Percentiles rank a stretch among this genome's conserved stretches.
phyloP scores from a whole-genome alignment of 768 basidiomycete genomes.

The Cystoderma amianthinum region DNA sequence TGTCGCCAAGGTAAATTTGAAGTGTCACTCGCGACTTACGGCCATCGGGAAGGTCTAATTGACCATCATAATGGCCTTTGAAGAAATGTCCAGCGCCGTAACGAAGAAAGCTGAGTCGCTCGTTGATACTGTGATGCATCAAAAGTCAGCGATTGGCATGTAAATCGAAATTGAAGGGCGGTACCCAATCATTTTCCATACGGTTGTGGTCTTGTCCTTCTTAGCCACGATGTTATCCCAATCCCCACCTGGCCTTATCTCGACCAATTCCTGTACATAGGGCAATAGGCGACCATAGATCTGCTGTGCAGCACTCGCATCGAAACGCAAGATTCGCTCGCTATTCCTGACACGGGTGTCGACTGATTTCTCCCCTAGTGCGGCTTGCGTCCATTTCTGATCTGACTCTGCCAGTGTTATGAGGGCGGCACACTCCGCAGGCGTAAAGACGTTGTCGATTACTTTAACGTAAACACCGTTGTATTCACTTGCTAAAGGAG shows the following conservation, averaged over 20 bases:
- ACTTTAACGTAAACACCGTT: slow-evolving; percentile 25
- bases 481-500: slow-evolving; percentile 19
- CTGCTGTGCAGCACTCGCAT: slow-evolving; percentile 16
- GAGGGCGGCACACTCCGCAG: slow-evolving; percentile 26
- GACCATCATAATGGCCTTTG: slow-evolving; percentile 30
- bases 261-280: slow-evolving; percentile 22
- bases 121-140: slow-evolving; percentile 21
- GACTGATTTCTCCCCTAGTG: slow-evolving; percentile 16
- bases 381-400: slow-evolving; percentile 26
- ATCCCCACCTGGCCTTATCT: slow-evolving; percentile 17
- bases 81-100: slow-evolving; percentile 38
- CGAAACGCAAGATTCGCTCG: slow-evolving; percentile 23
- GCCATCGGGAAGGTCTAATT: slow-evolving; percentile 18
- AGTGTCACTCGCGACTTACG: slow-evolving; percentile 34
- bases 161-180: too few species aligned
- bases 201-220: too few species aligned
- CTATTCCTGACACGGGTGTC: slow-evolving; percentile 27
- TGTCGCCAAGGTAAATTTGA: slow-evolving; percentile 31
- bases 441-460: slow-evolving; percentile 29
- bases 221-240: slow-evolving; percentile 26
- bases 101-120: slow-evolving; percentile 32
- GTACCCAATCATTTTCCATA: too few species aligned
- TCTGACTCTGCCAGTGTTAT: slow-evolving; percentile 18
- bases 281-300: slow-evolving; percentile 25
- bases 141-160: too few species aligned